Evolutionary conservation across 1,284 basidiomycete genomes (phyloP).

Genomic region (Blastosporella zonata): DNA sequence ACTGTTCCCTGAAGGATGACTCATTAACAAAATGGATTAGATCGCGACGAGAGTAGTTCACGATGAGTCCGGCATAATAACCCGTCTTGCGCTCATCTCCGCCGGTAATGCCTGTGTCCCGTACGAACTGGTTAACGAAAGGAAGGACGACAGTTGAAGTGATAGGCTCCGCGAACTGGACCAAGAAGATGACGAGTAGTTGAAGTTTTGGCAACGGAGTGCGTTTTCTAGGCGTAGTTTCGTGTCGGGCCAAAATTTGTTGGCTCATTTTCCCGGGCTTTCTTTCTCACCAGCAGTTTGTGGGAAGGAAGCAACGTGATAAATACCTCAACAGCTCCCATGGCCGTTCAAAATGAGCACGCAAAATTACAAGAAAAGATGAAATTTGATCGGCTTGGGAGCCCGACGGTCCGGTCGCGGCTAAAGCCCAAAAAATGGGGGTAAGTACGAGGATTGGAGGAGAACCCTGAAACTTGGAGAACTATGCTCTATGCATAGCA

Average conservation of each 20-base stretch:
- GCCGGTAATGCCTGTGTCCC: conserved; percentile 42
- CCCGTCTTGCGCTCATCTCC: conserved; percentile 45
- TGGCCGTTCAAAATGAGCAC: not conserved
- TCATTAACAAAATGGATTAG: not conserved
- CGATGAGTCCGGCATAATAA: conserved; percentile 50
- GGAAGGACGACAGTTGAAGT: conserved; percentile 50
- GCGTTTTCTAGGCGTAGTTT: conserved; percentile 15
- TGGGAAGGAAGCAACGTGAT: not conserved
- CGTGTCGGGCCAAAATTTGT: not conserved
- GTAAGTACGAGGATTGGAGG: no score
- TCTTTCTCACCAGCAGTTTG: not conserved
- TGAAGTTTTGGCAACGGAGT: conserved; percentile 44
- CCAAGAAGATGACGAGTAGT: conserved; percentile 35
- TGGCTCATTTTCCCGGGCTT: not conserved
- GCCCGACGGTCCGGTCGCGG: not conserved
- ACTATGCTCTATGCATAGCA: no score
- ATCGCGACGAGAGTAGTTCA: conserved; percentile 14
- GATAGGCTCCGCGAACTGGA: conserved; percentile 48
- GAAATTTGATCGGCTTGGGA: not conserved
- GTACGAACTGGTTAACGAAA: conserved; percentile 47
- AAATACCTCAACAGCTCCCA: not conserved
- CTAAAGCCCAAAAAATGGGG: no score
- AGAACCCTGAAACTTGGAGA: no score
- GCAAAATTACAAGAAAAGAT: not conserved
- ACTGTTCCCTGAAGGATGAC: conserved; percentile 30